Evolutionary conservation across 2,329 filamentous ascomycete genomes (phyloP).

Genomic region (Aspergillus sp.): DNA sequence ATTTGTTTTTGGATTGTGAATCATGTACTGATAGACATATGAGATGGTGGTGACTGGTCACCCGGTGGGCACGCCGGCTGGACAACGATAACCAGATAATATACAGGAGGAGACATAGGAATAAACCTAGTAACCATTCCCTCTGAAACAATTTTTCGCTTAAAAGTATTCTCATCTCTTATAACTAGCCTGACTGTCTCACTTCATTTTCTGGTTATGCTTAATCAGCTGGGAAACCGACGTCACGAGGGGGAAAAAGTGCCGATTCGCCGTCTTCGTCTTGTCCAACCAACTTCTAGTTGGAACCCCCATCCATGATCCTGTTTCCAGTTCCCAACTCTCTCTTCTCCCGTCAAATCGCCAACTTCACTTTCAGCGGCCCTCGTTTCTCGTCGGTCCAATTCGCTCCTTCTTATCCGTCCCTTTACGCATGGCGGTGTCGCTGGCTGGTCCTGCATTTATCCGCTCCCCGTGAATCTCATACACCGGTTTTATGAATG

Average conservation of each 20-base stretch:
- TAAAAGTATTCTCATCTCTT: not conserved
- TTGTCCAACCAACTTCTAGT: not conserved
- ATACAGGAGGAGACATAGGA: not conserved
- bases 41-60: conserved; percentile 13
- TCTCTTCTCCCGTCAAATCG: not conserved
- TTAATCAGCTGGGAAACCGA: conserved; percentile 9
- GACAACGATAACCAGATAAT: conserved; percentile 11
- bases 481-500: conserved; percentile 33
- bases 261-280: conserved; percentile 9
- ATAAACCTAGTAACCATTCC: not conserved
- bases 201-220: not conserved
- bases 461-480: conserved; percentile 13
- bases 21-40: conserved; percentile 14
- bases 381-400: conserved; percentile 1
- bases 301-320: conserved; percentile 1
- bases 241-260: conserved; percentile 14
- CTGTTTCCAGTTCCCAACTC: not conserved
- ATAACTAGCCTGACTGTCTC: not conserved
- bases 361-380: not conserved
- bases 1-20: conserved; percentile 11
- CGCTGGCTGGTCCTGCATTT: conserved; percentile 24
- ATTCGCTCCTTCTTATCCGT: not conserved
- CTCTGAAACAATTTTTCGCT: not conserved
- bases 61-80: conserved; percentile 1
- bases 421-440: conserved; percentile 19